Percentiles rank a stretch among this genome's conserved stretches.
These are phyloP conservation scores for Tolypocladium ovalisporum DNA, from an alignment of 2,329 filamentous ascomycete species.

Conservation along the genomic window DNA sequence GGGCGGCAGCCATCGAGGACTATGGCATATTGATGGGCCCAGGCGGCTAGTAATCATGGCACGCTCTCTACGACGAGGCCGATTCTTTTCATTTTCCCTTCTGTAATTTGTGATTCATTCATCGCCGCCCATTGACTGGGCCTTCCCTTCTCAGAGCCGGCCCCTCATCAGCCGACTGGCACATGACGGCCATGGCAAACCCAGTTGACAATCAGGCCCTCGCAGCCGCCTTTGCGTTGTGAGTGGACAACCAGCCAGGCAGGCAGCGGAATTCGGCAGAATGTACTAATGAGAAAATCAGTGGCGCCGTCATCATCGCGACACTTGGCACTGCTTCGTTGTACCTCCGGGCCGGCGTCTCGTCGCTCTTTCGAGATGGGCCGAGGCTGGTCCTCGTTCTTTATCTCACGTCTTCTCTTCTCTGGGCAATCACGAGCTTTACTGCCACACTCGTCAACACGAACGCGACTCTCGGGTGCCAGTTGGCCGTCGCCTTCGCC, in stretches of 20 bases:
- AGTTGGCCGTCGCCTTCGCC: constrained; percentile 39
- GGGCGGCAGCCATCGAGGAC: not conserved
- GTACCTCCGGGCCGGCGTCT: constrained; percentile 35
- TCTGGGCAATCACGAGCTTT: constrained; percentile 45
- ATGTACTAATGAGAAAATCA: constrained; percentile 14
- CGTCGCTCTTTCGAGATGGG: constrained; percentile 41
- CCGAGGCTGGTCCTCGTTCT: constrained; percentile 53
- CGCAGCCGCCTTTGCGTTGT: constrained; percentile 45
- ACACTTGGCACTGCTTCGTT: constrained; percentile 35
- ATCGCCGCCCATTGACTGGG: constrained; percentile 36
- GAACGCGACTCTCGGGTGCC: constrained; percentile 32
- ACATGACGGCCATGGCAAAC: constrained; percentile 30
- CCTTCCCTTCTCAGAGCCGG: constrained; percentile 21
- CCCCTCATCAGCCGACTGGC: constrained; percentile 13
- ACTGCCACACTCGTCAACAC: constrained; percentile 35
- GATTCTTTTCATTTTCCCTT: constrained; percentile 9
- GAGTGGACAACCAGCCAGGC: constrained; percentile 14
- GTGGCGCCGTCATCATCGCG: constrained; percentile 43
- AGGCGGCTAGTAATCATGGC: not conserved
- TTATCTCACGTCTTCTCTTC: constrained; percentile 38
- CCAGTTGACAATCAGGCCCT: constrained; percentile 35
- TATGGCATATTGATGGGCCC: constrained; percentile 1
- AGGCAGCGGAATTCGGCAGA: not conserved
- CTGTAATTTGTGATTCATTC: constrained; percentile 19
- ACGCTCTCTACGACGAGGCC: constrained; percentile 4